A percentile compares a stretch with the other conserved stretches of the same genome.
phyloP scores from a whole-genome alignment of 371 early-diverging fungal species.

The Rhizopus delemar region DNA sequence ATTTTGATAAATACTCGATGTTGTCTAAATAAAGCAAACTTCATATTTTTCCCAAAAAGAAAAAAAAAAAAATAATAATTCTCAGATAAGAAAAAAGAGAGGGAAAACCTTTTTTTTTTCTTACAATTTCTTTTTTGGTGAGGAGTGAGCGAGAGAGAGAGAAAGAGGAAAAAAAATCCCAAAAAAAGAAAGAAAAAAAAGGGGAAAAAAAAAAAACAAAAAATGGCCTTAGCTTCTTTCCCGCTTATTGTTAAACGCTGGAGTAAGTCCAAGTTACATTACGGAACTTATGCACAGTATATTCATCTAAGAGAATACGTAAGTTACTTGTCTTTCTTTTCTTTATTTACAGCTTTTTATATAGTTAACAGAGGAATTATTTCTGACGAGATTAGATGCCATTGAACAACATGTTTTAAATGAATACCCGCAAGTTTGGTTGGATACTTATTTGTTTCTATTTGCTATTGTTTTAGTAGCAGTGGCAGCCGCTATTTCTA shows the following conservation, averaged over 20 bases:
- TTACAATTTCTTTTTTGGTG: no score
- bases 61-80: background rate
- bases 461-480: constrained; percentile 33
- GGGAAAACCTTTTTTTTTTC: background rate
- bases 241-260: constrained; percentile 26
- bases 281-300: constrained; percentile 21
- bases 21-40: constrained; percentile 14
- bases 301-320: constrained; percentile 28
- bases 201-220: background rate
- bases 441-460: constrained; percentile 40
- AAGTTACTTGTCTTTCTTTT: constrained; percentile 8
- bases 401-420: constrained; percentile 27
- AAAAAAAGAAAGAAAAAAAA: background rate
- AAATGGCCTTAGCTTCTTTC: constrained; percentile 27
- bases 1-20: constrained; percentile 1
- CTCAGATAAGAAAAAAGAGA: background rate
- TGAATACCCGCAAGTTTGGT: constrained; percentile 37
- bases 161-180: background rate
- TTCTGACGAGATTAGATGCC: constrained; percentile 24
- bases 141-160: background rate
- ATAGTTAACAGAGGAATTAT: constrained; percentile 37
- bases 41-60: constrained; percentile 7
- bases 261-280: constrained; percentile 20
- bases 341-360: constrained; percentile 1
- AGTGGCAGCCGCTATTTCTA: constrained; percentile 38